Percentiles rank a stretch among this genome's conserved stretches.
Conservation (phyloP, 768 basidiomycete genomes). For the Leucosporidium creatinivorum region DNA sequence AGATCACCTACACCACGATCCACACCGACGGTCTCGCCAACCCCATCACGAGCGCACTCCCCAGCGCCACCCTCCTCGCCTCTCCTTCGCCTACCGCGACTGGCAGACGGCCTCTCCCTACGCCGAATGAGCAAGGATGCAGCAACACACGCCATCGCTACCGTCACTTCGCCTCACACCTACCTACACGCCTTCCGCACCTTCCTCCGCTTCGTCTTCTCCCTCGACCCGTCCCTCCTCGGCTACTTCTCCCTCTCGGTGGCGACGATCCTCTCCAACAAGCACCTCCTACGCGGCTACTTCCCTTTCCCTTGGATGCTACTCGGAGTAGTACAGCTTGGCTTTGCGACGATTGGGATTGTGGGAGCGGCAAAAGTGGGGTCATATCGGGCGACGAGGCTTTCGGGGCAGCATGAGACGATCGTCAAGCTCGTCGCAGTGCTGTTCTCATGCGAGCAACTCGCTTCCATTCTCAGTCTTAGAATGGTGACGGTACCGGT, state of each 20-base stretch:
- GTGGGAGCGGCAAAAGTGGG: conserved; percentile 18
- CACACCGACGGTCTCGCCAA: too few species aligned
- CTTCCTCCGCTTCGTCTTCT: conserved; percentile 14
- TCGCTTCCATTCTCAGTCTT: conserved; percentile 15
- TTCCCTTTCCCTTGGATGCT: conserved; percentile 19
- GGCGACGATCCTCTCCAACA: conserved; percentile 22
- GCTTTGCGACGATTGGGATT: conserved; percentile 22
- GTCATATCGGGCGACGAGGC: conserved; percentile 12
- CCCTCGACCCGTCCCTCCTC: conserved; percentile 18
- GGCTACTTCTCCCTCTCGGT: conserved; percentile 6
- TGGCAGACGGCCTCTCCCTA: too few species aligned
- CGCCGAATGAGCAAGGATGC: too few species aligned
- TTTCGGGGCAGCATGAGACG: conserved; percentile 8
- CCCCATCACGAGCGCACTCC: too few species aligned
- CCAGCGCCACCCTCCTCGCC: too few species aligned
- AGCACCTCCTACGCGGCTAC: conserved; percentile 24
- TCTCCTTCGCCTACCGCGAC: too few species aligned
- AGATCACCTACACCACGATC: too few species aligned
- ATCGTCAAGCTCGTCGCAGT: conserved; percentile 13
- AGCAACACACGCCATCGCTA: too few species aligned
- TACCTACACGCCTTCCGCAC: too few species aligned
- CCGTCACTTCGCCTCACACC: too few species aligned
- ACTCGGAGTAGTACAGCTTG: conserved; percentile 21
- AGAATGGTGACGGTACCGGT: conserved; percentile 26
- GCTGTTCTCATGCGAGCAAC: conserved; percentile 23